phyloP scores from a whole-genome alignment of 2,329 filamentous ascomycete species.

The Sordariomycetes sp. region DNA sequence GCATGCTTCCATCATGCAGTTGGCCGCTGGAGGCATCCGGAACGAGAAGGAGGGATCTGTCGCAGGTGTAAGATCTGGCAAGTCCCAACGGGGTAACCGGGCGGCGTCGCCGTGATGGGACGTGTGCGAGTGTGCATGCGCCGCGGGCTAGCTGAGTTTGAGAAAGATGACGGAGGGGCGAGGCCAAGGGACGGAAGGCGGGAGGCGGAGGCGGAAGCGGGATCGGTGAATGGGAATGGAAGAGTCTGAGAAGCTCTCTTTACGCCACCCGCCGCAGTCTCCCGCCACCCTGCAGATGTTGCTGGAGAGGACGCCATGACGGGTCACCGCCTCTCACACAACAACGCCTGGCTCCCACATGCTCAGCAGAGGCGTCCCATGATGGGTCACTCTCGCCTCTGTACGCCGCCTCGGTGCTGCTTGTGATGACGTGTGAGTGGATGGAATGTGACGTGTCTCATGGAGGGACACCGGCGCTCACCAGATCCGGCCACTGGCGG shows the following conservation, averaged over 20 bases:
- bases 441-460: neutral
- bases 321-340: neutral
- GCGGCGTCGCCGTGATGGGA: neutral
- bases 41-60: neutral
- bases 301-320: neutral
- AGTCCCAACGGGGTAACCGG: neutral
- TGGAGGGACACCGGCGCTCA: neutral
- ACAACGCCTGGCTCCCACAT: neutral
- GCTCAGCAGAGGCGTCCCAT: neutral
- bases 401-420: neutral
- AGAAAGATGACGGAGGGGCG: too few relatives aligned
- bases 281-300: neutral
- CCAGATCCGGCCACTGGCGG: neutral
- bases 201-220: neutral
- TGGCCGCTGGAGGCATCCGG: neutral
- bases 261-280: neutral
- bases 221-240: neutral
- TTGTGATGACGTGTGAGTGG: neutral
- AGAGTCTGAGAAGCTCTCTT: neutral
- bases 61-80: neutral
- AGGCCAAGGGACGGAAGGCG: neutral
- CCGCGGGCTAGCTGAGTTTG: neutral
- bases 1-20: neutral
- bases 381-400: neutral
- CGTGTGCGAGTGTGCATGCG: neutral